Conservation (phyloP, 1,139 yeast genomes). For the Yamadazyma conglobata region DNA sequence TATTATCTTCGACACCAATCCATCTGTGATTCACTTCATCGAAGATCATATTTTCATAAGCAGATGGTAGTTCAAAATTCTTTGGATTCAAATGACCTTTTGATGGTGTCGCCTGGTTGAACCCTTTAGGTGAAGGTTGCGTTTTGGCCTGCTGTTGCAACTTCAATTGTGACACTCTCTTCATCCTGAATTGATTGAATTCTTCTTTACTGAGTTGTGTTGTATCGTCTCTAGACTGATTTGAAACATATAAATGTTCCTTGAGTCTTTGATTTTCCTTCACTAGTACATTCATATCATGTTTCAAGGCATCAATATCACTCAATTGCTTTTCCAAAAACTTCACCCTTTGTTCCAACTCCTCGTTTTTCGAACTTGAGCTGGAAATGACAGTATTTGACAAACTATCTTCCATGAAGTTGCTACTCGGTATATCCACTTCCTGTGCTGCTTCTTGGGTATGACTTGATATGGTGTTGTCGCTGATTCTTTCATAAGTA, state of each 20-base stretch:
- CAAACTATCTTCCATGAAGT: constrained; percentile 1
- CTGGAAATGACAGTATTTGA: constrained; percentile 4
- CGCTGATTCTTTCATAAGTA: constrained; percentile 22
- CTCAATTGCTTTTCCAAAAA: constrained; percentile 12
- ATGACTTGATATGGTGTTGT: constrained; percentile 1
- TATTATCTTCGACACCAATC: constrained; percentile 30
- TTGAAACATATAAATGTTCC: constrained; percentile 4
- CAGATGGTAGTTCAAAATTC: constrained; percentile 23
- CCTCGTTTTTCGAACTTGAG: neutral
- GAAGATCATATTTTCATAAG: constrained; percentile 39
- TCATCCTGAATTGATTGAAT: constrained; percentile 30
- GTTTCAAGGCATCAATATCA: constrained; percentile 9
- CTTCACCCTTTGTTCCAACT: constrained; percentile 10
- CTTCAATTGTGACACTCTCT: constrained; percentile 36
- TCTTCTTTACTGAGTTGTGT: constrained; percentile 19
- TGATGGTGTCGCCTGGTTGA: constrained; percentile 5
- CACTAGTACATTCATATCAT: constrained; percentile 12
- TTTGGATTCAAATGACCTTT: constrained; percentile 7
- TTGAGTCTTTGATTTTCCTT: constrained; percentile 14
- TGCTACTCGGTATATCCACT: neutral
- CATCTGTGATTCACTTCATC: constrained; percentile 37
- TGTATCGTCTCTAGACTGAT: neutral
- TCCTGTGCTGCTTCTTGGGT: neutral
- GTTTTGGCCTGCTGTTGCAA: constrained; percentile 15
- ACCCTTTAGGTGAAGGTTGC: constrained; percentile 3